Conservation (phyloP, 2,329 filamentous ascomycete species). For the Aspergillus sp. region DNA sequence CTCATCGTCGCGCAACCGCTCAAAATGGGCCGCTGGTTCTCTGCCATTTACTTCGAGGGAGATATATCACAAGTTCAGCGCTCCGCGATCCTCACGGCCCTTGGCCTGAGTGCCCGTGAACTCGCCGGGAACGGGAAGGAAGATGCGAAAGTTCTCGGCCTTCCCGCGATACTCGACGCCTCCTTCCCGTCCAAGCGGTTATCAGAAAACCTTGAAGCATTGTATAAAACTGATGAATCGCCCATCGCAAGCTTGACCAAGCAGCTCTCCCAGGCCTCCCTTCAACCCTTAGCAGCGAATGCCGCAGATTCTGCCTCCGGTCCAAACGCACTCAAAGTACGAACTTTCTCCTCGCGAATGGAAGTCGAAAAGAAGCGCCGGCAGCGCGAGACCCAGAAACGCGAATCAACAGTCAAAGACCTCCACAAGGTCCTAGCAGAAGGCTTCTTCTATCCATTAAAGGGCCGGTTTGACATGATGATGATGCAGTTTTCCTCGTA, state of each 20-base stretch:
- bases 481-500: constrained; percentile 49
- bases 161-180: constrained; percentile 28
- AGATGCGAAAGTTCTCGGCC: constrained; percentile 35
- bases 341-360: constrained; percentile 77
- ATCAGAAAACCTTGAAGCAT: constrained; percentile 63
- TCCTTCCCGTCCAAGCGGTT: constrained; percentile 76
- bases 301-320: constrained; percentile 75
- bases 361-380: constrained; percentile 52
- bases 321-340: constrained; percentile 77
- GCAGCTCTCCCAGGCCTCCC: constrained; percentile 62
- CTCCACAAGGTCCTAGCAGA: constrained; percentile 68
- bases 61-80: constrained; percentile 86
- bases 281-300: constrained; percentile 72
- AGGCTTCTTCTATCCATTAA: constrained; percentile 80
- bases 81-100: constrained; percentile 69
- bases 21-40: constrained; percentile 76
- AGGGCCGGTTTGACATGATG: constrained; percentile 67
- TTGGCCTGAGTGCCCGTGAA: constrained; percentile 78
- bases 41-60: constrained; percentile 78
- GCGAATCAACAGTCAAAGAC: constrained; percentile 62
- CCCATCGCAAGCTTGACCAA: constrained; percentile 63
- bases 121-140: constrained; percentile 66
- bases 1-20: constrained; percentile 68
- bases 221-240: constrained; percentile 50
- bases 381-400: constrained; percentile 38